Evolutionary conservation across 371 early-diverging fungal genomes (phyloP), one percentile per base, ranked within the genome.

Genomic region (Apophysomyces elegans): DNA sequence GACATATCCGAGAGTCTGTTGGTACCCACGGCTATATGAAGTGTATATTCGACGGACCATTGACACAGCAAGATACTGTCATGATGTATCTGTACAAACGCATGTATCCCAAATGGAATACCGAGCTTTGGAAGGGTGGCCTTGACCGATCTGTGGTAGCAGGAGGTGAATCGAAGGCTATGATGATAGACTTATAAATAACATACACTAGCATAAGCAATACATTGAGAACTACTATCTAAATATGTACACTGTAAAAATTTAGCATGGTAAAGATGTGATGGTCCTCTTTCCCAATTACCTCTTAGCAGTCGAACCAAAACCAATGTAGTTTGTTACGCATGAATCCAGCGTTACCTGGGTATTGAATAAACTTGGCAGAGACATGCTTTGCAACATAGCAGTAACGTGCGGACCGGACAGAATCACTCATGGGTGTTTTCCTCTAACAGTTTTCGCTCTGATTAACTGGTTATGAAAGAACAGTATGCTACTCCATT

Each of bases 21-120:
- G 99, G 99, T 66, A 97, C 97, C n/a, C 96, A 97, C 68, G 99
- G 99, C 26, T 94, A 96, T 77, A 96, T 96, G 95, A 97, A 97
- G 80, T 95, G 96, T 74, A 75, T 88, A 50, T 95, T 96, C 77
- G 96, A 97, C 69, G 92, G 91, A n/a, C 90, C 88, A 37, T 71
- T 97, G 58, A 94, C 91, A 66, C 92, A 91, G 75, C 92, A 95
- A 78, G 99, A 98, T 79, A 96, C 97, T 1, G 80, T 97, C 18
- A 93, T 93, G 86, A 91, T 98, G 94, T 85, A 88, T 62, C 84
- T 98, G 61, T 98, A 96, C 83, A 98, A 97, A 85, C 88, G 99
- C 61, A 85, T 97, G 43, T 97, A 93, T 78, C 97, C 97, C 66
- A 96, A 96, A 77, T 93, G 93, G 93, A 89, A 85, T 69, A 83